Evolutionary conservation across 2,329 filamentous ascomycete species (phyloP).

Genomic region (Dothidotthia symphoricarpi): DNA sequence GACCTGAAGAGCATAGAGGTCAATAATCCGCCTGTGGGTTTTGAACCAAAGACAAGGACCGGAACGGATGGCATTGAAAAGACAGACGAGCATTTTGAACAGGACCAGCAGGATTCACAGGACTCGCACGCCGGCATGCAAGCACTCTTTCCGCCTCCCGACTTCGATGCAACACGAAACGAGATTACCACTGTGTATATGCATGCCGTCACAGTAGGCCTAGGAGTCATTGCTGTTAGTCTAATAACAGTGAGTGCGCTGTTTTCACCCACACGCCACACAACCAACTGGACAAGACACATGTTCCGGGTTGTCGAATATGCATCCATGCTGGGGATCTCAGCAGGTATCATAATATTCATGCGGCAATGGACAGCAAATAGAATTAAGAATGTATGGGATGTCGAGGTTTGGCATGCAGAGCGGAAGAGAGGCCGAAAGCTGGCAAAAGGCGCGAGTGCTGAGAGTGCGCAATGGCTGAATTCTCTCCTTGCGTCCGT

Average conservation of each 20-base stretch:
- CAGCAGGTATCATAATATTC: slow-evolving; percentile 42
- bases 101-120: slow-evolving; percentile 46
- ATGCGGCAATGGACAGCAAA: slow-evolving; percentile 61
- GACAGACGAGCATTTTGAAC: slow-evolving; percentile 43
- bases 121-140: slow-evolving; percentile 48
- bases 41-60: slow-evolving; percentile 45
- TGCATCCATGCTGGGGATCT: slow-evolving; percentile 26
- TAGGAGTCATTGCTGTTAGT: slow-evolving; percentile 37
- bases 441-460: slow-evolving; percentile 48
- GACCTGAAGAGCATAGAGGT: slow-evolving; percentile 54
- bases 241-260: slow-evolving; percentile 38
- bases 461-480: slow-evolving; percentile 69
- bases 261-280: slow-evolving; percentile 33
- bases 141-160: slow-evolving; percentile 55
- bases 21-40: slow-evolving; percentile 47
- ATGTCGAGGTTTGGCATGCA: slow-evolving; percentile 69
- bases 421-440: slow-evolving; percentile 56
- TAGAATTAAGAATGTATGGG: slow-evolving; percentile 62
- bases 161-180: slow-evolving; percentile 46
- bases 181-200: slow-evolving; percentile 50
- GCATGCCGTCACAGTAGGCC: slow-evolving; percentile 44
- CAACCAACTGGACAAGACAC: slow-evolving; percentile 33
- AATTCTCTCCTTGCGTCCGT: slow-evolving; percentile 66
- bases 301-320: slow-evolving; percentile 31
- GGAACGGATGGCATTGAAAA: slow-evolving; percentile 49